Percentiles rank a stretch among this genome's conserved stretches.
Conservation (phyloP, 2,329 filamentous ascomycete species). For the Aspergillus nomiae region DNA sequence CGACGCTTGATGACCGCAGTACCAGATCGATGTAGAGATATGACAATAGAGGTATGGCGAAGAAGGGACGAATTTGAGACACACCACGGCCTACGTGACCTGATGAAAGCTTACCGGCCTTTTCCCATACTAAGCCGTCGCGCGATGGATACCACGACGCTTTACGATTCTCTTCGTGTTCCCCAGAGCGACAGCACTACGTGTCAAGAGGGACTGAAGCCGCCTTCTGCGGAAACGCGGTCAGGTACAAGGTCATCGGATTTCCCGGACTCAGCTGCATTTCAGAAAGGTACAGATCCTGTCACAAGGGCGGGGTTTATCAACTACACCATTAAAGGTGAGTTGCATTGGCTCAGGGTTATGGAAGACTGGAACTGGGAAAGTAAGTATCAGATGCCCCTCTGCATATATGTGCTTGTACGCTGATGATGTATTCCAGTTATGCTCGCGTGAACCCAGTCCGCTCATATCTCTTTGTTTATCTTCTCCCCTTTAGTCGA, state of each 20-base stretch:
- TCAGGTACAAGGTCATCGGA: background rate
- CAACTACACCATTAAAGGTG: background rate
- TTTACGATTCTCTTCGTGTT: background rate
- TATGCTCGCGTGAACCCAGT: background rate
- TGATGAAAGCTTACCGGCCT: background rate
- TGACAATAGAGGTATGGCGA: background rate
- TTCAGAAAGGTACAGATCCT: background rate
- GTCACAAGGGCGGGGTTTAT: conserved; percentile 3
- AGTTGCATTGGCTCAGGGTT: background rate
- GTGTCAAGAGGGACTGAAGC: background rate
- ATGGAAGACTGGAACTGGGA: conserved; percentile 1
- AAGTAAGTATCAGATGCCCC: background rate
- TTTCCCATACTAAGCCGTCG: background rate
- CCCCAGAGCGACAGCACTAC: background rate
- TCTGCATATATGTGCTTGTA: background rate
- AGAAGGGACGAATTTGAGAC: background rate
- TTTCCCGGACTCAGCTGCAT: background rate
- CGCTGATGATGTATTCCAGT: background rate
- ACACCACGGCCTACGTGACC: background rate
- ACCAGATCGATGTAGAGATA: background rate
- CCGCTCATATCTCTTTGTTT: background rate
- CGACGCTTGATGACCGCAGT: background rate
- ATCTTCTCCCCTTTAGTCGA: background rate
- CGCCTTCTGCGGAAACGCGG: background rate
- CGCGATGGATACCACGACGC: background rate